Conservation (phyloP, 2,329 filamentous ascomycete genomes). For the Rhynchosporium graminicola region DNA sequence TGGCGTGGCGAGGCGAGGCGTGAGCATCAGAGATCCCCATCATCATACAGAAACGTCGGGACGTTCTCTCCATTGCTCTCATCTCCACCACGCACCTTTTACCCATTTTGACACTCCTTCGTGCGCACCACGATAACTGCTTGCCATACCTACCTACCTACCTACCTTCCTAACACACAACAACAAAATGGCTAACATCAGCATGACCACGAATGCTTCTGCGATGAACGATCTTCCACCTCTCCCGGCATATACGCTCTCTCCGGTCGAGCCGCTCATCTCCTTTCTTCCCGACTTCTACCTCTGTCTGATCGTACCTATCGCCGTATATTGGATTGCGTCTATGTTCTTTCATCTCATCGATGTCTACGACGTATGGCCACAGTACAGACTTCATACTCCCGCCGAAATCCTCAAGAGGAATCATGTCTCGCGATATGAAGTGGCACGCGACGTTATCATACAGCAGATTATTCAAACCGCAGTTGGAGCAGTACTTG, state of each 20-base stretch:
- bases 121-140: constrained; percentile 41
- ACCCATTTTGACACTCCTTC: constrained; percentile 33
- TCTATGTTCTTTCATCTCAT: constrained; percentile 82
- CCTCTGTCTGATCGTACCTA: constrained; percentile 72
- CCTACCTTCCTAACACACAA: constrained; percentile 8
- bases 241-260: constrained; percentile 77
- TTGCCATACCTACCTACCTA: constrained; percentile 26
- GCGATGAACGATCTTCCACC: constrained; percentile 70
- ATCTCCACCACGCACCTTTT: constrained; percentile 8
- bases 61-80: not conserved
- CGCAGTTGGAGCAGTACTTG: constrained; percentile 65
- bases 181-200: constrained; percentile 49
- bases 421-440: constrained; percentile 85
- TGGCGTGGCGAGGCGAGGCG: constrained; percentile 18
- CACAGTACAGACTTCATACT: constrained; percentile 91
- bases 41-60: no score
- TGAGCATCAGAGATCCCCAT: not conserved
- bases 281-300: constrained; percentile 80
- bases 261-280: constrained; percentile 69
- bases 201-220: constrained; percentile 38
- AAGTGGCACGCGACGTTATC: constrained; percentile 88
- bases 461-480: constrained; percentile 92
- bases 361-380: constrained; percentile 82
- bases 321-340: constrained; percentile 84
- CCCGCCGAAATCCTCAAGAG: constrained; percentile 85